Base-by-base conservation (phyloP, 345 rosid genomes). In the Boechera stricta region DNA sequence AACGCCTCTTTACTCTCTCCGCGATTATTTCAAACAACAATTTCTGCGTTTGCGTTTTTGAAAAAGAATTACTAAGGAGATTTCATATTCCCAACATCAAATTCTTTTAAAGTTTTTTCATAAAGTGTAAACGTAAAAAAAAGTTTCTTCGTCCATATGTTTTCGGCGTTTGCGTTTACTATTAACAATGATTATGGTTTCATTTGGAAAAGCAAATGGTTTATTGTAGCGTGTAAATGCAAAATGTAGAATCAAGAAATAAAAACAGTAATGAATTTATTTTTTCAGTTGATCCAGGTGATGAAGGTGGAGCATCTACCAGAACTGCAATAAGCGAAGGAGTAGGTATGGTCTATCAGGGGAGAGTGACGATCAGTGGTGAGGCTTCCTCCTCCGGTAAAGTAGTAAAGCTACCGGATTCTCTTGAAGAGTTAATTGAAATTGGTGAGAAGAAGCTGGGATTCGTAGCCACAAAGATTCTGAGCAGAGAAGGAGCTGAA, bases 291-390 rank as follows among this genome's bases (percentile, higher is more conserved):
- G 9, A 45, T 8, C 7, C 42, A 77, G 80, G 75, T 44, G 80
- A 53, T n/a, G 80, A 71, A 15, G 66, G 59, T 55, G 76, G 58
- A 16, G 13, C 60, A 47, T n/a, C 76, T 4, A 63, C 65, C 53
- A 24, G 41, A 38, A 45, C 8, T 38, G 10, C 29, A 3, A 21
- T 7, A 58, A 69, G 32, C 9, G 71, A 63, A 70, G 76, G 65
- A 42, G 65, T 26, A 24, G 41, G 75, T 44, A 11, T 15, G 66
- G 42, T 71, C 36, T 63, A 69, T 74, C 82, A 73, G 0, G 67
- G 81, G 21, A 85, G 98, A 79, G 91, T 91, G 82, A 86, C 80
- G 5, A 80, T 91, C 26, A 88, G 88, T 69, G 82, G 87, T 78
- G 85, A 68, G 57, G 84, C 84, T 63, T 82, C 82, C 58, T 77